phyloP scores from a whole-genome alignment of 371 early-diverging fungal genomes.

The Massospora cicadina region DNA sequence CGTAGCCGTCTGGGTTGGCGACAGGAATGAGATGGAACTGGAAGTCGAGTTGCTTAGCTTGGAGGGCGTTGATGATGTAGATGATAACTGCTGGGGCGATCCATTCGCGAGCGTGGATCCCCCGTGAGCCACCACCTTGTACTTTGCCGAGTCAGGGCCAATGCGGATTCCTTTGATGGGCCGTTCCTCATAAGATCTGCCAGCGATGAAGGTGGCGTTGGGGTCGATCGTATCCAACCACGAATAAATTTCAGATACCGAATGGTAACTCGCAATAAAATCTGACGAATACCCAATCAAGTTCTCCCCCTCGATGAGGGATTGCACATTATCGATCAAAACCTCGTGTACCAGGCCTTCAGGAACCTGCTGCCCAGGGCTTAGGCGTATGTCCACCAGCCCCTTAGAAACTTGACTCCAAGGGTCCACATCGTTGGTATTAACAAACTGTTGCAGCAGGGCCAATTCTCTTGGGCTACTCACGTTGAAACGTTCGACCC shows the following conservation, averaged over 20 bases:
- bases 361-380: constrained; percentile 15
- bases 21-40: constrained; percentile 22
- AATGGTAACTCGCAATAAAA: constrained; percentile 12
- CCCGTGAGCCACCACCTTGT: constrained; percentile 15
- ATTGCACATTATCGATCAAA: constrained; percentile 5
- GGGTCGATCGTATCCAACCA: background rate
- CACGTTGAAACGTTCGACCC: constrained; percentile 7
- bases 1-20: constrained; percentile 28
- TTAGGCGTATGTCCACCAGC: constrained; percentile 11
- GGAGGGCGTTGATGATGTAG: constrained; percentile 20
- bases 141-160: constrained; percentile 13
- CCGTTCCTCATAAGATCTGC: constrained; percentile 22
- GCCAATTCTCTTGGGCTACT: constrained; percentile 3
- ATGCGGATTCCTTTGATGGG: constrained; percentile 21
- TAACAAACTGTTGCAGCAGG: background rate
- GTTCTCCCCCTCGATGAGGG: background rate
- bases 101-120: constrained; percentile 24
- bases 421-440: background rate
- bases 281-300: background rate
- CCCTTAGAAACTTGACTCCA: constrained; percentile 8
- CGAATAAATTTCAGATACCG: background rate
- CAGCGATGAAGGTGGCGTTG: constrained; percentile 16
- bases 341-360: background rate
- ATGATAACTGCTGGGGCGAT: constrained; percentile 18
- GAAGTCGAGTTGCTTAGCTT: constrained; percentile 18